Base-by-base conservation (phyloP, 768 basidiomycete species). In the Auricularia heimuer region DNA sequence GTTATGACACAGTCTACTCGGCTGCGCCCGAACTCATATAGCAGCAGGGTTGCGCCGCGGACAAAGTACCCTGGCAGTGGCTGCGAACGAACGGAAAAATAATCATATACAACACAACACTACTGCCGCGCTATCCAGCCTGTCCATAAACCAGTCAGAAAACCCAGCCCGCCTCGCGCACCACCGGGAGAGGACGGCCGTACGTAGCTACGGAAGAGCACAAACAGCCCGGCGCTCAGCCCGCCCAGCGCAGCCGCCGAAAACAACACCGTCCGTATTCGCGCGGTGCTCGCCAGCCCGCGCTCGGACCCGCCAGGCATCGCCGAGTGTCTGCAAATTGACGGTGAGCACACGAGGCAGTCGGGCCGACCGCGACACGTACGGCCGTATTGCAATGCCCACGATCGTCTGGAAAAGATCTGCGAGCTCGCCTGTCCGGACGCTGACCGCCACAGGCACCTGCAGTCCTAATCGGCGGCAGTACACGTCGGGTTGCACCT, bases 401-500 rank as follows among this genome's bases (percentile, higher is more conserved):
- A 89, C 91, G 69, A 94, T 89, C 35, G 84, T 87, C 71, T 93
- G 87, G 80, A 92, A 95, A 21, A 95, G 87, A 72, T 92, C 91
- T 34, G 91, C 92, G 11, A 82, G 87, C 73, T 93, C 90, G 58
- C 86, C 89, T 3, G 87, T 86, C 75, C 88, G 89, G 54, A 95
- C 88, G 74, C 92, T 95, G 35, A 98, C 93, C 2, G 96, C 87
- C 56, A 98, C 93, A 34, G 96, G 96, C 3, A 96, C 93, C 68
- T 90, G 92, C n/a, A 99, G 80, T 8, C 87, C 85, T 62, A 98
- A 76, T 66, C 93, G 81, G 72, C 94, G 81, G 73, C 94, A 96
- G 73, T 99, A 99, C 12, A 95, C 93, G 72, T 98, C 96, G 44
- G 96, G 96, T 72, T 99, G 96, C 24, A 98, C 95, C 79, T 99